These are phyloP conservation scores for Spathaspora sp. DNA, from an alignment of 1,139 yeast genomes.

Conservation along the genomic window DNA sequence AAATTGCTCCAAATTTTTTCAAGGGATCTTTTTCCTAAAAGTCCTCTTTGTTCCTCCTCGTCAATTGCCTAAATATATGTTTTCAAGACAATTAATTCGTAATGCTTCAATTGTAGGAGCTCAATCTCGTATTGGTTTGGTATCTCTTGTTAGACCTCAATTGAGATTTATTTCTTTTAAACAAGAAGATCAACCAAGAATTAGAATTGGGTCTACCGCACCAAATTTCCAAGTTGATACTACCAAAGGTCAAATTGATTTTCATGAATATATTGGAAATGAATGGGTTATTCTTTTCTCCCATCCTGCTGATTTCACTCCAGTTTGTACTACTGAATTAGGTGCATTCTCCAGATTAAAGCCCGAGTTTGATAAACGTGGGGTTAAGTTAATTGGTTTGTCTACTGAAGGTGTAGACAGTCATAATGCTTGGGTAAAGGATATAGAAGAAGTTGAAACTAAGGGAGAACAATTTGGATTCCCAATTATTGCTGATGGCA, in stretches of 20 bases:
- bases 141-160: constrained; percentile 4
- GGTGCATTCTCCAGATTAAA: constrained; percentile 85
- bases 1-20: constrained; percentile 1
- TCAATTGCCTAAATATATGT: constrained; percentile 8
- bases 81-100: constrained; percentile 16
- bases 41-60: background rate
- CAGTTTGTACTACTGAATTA: constrained; percentile 86
- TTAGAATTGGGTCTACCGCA: constrained; percentile 67
- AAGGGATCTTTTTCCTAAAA: background rate
- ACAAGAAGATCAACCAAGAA: constrained; percentile 66
- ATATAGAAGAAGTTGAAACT: constrained; percentile 71
- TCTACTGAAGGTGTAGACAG: constrained; percentile 77
- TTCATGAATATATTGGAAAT: constrained; percentile 75
- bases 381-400: constrained; percentile 80
- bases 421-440: constrained; percentile 82
- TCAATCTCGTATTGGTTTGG: background rate
- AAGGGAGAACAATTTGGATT: constrained; percentile 67
- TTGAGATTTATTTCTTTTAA: constrained; percentile 47
- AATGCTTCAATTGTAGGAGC: constrained; percentile 1
- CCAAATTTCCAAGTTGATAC: constrained; percentile 80
- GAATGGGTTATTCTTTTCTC: constrained; percentile 80
- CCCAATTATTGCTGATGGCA: constrained; percentile 86
- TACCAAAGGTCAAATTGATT: constrained; percentile 70
- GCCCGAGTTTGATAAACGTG: constrained; percentile 77
- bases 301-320: constrained; percentile 88